A percentile compares a stretch with the other conserved stretches of the same genome.
These are phyloP conservation scores for Annulohypoxylon bovei DNA, from an alignment of 495 filamentous ascomycete genomes.

Conservation along the genomic window DNA sequence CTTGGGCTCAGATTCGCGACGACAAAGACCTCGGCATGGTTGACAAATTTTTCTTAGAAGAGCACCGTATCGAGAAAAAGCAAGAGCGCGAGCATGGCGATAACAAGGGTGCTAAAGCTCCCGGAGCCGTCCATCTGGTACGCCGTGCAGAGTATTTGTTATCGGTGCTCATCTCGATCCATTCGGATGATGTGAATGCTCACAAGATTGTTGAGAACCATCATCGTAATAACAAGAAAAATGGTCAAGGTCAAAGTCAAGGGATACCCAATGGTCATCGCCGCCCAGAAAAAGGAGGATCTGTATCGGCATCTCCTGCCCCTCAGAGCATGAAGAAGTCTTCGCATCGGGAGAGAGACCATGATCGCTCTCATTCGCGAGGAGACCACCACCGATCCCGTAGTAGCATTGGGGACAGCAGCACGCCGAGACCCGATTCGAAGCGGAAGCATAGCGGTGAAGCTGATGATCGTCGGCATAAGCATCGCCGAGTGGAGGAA, in stretches of 20 bases:
- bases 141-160: conserved; percentile 94
- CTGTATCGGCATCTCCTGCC: conserved; percentile 69
- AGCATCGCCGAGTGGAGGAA: conserved; percentile 51
- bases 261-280: conserved; percentile 59
- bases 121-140: conserved; percentile 94
- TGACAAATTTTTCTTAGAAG: conserved; percentile 96
- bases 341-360: conserved; percentile 53
- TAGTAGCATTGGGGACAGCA: conserved; percentile 56
- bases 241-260: conserved; percentile 7
- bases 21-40: conserved; percentile 85
- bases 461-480: conserved; percentile 48
- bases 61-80: conserved; percentile 97
- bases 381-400: conserved; percentile 60
- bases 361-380: conserved; percentile 49
- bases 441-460: conserved; percentile 58
- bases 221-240: conserved; percentile 83
- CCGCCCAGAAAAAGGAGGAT: conserved; percentile 60
- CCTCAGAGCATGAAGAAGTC: conserved; percentile 56
- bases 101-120: conserved; percentile 83
- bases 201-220: conserved; percentile 87
- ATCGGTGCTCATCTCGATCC: conserved; percentile 83
- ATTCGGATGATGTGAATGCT: conserved; percentile 75
- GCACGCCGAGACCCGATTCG: conserved; percentile 54
- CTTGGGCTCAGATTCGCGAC: conserved; percentile 92
- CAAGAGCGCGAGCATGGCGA: conserved; percentile 85